Conservation (phyloP, 2,329 filamentous ascomycete genomes). For the Ophiostoma perfectum region DNA sequence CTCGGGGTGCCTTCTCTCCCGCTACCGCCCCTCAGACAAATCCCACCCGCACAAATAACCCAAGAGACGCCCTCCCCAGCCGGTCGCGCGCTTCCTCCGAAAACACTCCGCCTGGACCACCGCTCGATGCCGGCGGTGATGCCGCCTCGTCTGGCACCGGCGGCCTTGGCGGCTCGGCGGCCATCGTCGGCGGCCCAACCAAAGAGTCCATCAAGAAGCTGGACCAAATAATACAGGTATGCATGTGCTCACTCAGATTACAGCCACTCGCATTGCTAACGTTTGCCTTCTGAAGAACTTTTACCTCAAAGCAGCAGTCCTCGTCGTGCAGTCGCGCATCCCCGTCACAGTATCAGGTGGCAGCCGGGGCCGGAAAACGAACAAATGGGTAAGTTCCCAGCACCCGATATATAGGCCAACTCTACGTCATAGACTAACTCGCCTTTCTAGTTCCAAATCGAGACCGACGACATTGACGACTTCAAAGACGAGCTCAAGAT, state of each 20-base stretch:
- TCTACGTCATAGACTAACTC: slow-evolving; percentile 4
- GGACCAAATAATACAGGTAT: slow-evolving; percentile 76
- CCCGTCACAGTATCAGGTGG: slow-evolving; percentile 57
- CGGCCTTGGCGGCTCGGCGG: slow-evolving; percentile 39
- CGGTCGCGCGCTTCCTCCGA: slow-evolving; percentile 43
- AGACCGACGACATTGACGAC: slow-evolving; percentile 86
- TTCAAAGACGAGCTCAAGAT: slow-evolving; percentile 73
- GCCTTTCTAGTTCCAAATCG: slow-evolving; percentile 74
- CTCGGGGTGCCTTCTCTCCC: slow-evolving; percentile 62
- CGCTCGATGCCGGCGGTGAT: slow-evolving; percentile 29
- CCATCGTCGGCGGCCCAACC: slow-evolving; percentile 43
- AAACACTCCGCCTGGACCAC: slow-evolving; percentile 33
- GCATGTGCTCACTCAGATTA: slow-evolving; percentile 26
- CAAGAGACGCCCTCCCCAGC: slow-evolving; percentile 44
- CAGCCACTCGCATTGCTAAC: too few relatives aligned
- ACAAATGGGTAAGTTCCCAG: slow-evolving; percentile 69
- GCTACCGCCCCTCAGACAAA: slow-evolving; percentile 67
- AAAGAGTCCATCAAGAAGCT: slow-evolving; percentile 71
- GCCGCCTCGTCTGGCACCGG: slow-evolving; percentile 40
- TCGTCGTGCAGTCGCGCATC: slow-evolving; percentile 76
- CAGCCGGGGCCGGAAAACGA: slow-evolving; percentile 55
- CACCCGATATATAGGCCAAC: neutral
- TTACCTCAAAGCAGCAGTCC: slow-evolving; percentile 77
- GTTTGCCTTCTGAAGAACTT: slow-evolving; percentile 63
- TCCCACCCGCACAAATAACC: slow-evolving; percentile 66